These are phyloP conservation scores for Aureobasidium sp. DNA, from an alignment of 2,329 filamentous ascomycete species.

Conservation along the genomic window DNA sequence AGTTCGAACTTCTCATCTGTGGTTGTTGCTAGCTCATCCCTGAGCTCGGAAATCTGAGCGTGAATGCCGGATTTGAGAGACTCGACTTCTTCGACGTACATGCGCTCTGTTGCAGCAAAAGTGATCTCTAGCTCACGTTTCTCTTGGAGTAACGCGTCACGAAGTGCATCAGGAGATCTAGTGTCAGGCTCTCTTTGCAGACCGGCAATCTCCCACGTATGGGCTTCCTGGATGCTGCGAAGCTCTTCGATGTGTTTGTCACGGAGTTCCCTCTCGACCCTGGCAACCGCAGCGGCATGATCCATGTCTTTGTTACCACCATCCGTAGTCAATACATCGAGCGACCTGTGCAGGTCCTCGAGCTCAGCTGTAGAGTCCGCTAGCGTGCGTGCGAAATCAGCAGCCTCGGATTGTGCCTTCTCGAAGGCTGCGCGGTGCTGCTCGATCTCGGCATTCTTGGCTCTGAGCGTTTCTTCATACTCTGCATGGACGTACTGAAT, in stretches of 20 bases:
- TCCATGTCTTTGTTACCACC: background rate
- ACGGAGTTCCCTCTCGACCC: background rate
- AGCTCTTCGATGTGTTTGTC: conserved; percentile 7
- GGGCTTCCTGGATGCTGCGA: background rate
- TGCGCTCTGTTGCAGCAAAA: background rate
- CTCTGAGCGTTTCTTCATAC: background rate
- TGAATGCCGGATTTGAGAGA: background rate
- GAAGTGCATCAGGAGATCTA: background rate
- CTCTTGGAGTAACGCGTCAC: background rate
- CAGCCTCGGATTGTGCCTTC: background rate
- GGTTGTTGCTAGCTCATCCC: background rate
- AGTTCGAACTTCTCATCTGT: conserved; percentile 5
- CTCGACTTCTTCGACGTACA: background rate
- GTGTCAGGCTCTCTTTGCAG: background rate
- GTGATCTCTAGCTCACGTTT: background rate
- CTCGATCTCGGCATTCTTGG: conserved; percentile 13
- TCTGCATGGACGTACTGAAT: background rate
- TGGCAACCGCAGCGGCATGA: background rate
- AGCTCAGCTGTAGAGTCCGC: conserved; percentile 1
- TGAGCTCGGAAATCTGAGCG: background rate
- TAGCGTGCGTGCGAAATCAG: background rate
- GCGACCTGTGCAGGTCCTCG: background rate
- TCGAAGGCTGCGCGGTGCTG: conserved; percentile 6
- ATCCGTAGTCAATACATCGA: background rate
- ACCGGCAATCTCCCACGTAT: background rate